Percentiles rank a stretch among this genome's conserved stretches.
These are phyloP conservation scores for Aspergillus texensis DNA, from an alignment of 2,329 filamentous ascomycete genomes.

Conservation along the genomic window DNA sequence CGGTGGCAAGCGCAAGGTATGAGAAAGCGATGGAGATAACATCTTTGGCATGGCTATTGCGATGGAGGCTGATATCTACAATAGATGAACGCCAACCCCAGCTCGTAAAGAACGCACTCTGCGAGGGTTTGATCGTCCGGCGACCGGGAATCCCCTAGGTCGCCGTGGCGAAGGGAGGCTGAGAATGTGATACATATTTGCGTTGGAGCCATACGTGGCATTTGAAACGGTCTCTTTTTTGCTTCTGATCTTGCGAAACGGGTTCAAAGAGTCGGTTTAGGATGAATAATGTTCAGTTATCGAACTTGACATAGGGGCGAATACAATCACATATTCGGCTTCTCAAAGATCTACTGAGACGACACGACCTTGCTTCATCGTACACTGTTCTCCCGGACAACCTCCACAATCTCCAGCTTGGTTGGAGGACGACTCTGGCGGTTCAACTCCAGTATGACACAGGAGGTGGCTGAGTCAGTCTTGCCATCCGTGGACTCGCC, in stretches of 20 bases:
- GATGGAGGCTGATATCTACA: neutral
- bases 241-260: constrained; percentile 3
- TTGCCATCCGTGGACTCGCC: neutral
- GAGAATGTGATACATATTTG: constrained; percentile 10
- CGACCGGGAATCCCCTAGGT: constrained; percentile 3
- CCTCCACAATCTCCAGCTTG: neutral
- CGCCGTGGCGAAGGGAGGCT: constrained; percentile 7
- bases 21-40: constrained; percentile 6
- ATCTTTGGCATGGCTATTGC: neutral
- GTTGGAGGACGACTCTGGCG: neutral
- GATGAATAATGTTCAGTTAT: constrained; percentile 11
- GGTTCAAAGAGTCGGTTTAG: constrained; percentile 7
- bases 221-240: constrained; percentile 9
- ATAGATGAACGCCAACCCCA: constrained; percentile 87
- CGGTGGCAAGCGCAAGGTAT: constrained; percentile 97
- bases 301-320: constrained; percentile 11
- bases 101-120: constrained; percentile 55
- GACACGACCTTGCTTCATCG: neutral
- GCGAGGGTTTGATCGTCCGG: constrained; percentile 5
- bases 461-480: neutral
- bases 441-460: neutral
- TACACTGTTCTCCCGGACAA: neutral
- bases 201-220: constrained; percentile 5
- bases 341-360: constrained; percentile 3
- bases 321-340: constrained; percentile 12